Base-by-base conservation (phyloP, 2,329 filamentous ascomycete genomes). In the Colletotrichum sp. region DNA sequence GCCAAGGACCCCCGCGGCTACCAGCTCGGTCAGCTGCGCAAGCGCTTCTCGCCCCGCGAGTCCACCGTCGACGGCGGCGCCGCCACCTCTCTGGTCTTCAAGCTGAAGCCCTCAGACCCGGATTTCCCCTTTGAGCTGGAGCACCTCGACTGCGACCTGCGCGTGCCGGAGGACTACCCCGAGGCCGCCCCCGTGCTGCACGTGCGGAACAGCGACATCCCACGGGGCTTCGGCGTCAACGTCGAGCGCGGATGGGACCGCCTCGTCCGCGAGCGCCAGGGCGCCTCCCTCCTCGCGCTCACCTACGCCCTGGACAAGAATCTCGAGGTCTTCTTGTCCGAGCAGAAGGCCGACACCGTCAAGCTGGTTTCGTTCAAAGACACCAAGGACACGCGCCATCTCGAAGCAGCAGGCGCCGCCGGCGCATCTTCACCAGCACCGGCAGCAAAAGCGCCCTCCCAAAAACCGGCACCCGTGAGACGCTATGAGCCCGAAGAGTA, bases 51-150 rank as follows among this genome's bases (percentile, higher is more conserved):
- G 2, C 87, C 89, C 8, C 85, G 84, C 65, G 87, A 90, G 76
- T 83, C 85, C 13, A 84, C 80, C 16, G 80, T 86, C 5, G 81
- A 83, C 8, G 83, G 89, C 75, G 88, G 90, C 65, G 87, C 43
- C 10, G 43, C 87, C 5, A 91, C 90, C 0, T 88, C 90, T 18
- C 84, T 96, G 52, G 84, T 87, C 12, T 94, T 96, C 83, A 91
- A 88, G 67, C 85, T 97, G 77, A 85, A 85, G 15, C 95, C 95
- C 7, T 95, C 94, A 8, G 95, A 97, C 81, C 95, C 95, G 0
- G 95, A 97, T 81, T 96, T 97, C 80, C 94, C 95, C 1, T 96
- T 95, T 83, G 94, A 96, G 77, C 87, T 96, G 81, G 89, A 92
- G 30, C 87, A 90, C 52, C 86, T 97, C 36, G 88, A 94, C 55